Percentiles rank a stretch among this genome's conserved stretches.
Evolutionary conservation across 306 rosid genomes (phyloP).

Genomic region (Mimosa bimucronata): DNA sequence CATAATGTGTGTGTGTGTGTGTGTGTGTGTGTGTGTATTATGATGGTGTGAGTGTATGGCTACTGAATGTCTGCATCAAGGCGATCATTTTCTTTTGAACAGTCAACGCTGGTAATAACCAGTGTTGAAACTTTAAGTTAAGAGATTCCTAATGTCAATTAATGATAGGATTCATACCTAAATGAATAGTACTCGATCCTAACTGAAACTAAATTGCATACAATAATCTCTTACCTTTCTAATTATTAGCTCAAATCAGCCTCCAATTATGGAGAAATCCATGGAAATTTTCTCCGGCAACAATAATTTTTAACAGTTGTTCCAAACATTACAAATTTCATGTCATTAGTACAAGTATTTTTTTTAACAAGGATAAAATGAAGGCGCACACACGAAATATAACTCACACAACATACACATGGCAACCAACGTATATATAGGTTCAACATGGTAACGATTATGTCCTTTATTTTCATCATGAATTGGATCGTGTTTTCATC

Average conservation of each 20-base stretch:
- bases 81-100: not conserved
- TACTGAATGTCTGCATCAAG: not conserved
- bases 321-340: not conserved
- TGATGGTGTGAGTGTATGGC: not conserved
- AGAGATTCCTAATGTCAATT: not conserved
- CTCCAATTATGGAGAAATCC: not conserved
- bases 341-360: too few species aligned
- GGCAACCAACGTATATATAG: too few species aligned
- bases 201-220: not conserved
- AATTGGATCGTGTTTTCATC: too few species aligned
- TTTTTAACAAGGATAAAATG: too few species aligned
- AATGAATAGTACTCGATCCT: not conserved
- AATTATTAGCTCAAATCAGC: not conserved
- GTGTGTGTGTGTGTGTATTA: too few species aligned
- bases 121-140: not conserved
- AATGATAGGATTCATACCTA: not conserved
- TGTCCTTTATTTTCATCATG: too few species aligned
- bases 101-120: not conserved
- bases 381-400: too few species aligned
- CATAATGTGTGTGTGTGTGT: too few species aligned
- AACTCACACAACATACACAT: too few species aligned
- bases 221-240: not conserved
- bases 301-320: not conserved
- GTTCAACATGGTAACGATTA: too few species aligned
- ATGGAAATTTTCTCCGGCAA: not conserved